A percentile compares a stretch with the other conserved stretches of the same genome.
These are phyloP conservation scores for Gliomastix tumulicola DNA, from an alignment of 2,329 filamentous ascomycete genomes.

Conservation along the genomic window DNA sequence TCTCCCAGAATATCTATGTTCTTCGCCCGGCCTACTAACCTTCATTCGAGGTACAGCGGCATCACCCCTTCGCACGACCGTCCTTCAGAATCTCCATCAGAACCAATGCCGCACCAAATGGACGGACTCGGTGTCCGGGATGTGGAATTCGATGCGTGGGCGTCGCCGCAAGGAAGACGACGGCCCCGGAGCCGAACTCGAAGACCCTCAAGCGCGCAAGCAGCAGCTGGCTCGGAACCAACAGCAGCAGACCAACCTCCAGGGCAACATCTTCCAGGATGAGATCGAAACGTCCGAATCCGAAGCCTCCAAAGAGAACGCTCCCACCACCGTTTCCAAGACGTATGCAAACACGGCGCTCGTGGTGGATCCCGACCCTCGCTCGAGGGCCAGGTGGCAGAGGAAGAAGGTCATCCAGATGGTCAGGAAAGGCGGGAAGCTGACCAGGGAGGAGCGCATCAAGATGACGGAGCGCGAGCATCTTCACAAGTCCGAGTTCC, in stretches of 20 bases:
- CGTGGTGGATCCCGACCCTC: slow-evolving; percentile 69
- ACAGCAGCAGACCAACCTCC: slow-evolving; percentile 19
- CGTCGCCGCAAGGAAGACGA: slow-evolving; percentile 16
- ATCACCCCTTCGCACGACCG: slow-evolving; percentile 7
- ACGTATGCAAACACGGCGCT: slow-evolving; percentile 48
- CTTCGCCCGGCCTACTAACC: too few relatives aligned
- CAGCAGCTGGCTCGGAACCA: slow-evolving; percentile 23
- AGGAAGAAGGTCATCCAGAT: slow-evolving; percentile 76
- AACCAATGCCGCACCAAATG: slow-evolving; percentile 31
- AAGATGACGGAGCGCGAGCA: slow-evolving; percentile 54
- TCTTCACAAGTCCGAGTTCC: slow-evolving; percentile 55
- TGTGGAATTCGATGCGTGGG: slow-evolving; percentile 4
- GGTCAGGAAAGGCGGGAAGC: slow-evolving; percentile 50
- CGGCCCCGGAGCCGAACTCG: slow-evolving; percentile 22
- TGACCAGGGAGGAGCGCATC: slow-evolving; percentile 57
- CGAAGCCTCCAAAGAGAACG: neutral
- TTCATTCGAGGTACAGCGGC: too few relatives aligned
- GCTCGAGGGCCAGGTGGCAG: slow-evolving; percentile 67
- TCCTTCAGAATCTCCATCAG: too few relatives aligned
- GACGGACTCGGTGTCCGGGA: slow-evolving; percentile 12
- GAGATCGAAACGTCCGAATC: slow-evolving; percentile 31
- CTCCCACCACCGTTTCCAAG: slow-evolving; percentile 19
- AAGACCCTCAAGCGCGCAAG: slow-evolving; percentile 33
- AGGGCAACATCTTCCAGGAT: slow-evolving; percentile 59
- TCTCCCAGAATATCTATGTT: neutral